Base-by-base conservation (phyloP, 208 protist species). In the Leptomonas pyrrhocoris region DNA sequence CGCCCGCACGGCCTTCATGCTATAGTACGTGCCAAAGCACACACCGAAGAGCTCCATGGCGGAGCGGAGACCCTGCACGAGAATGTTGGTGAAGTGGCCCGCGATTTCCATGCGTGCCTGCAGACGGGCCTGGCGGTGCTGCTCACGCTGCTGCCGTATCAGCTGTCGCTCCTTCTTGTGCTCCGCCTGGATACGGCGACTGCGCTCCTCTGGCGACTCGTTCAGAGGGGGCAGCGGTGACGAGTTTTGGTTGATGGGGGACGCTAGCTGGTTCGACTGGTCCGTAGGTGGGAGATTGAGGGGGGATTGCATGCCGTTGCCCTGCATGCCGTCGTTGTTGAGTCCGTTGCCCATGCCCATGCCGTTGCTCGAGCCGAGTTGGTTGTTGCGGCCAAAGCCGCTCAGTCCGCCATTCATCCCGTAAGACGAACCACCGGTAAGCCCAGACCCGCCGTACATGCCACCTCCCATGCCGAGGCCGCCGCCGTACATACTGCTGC, bases 11-110 rank as follows among this genome's bases (percentile, higher is more conserved):
- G 86, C 86, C 68, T 89, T 92, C 59, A 94, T 86, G 76, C 89
- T 94, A 76, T 94, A 94, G 75, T 92, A 94, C 16, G 89, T 92
- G 36, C 89, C 89, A 73, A 94, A 93, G 61, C 86, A 89, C 67
- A 94, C 86, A 21, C 85, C 80, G 50, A 92, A 90, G 51, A 94
- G 72, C 74, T 94, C 89, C 73, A 91, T 82, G 4, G 79, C 79
- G 23, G 89, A 94, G 21, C 89, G 86, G 48, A 93, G 74, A 2
- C 86, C 77, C 75, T 94, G 89, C 23, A 94, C 80, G 16, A 94
- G 77, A 25, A 92, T 84, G 72, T 94, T 87, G 25, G 88, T 85
- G 45, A 92, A 59, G 54, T 94, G 86, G 34, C 86, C 86, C 8
- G 76, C 77, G 31, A 94, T 79, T 61, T 94, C 83, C 79, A 94